These are phyloP conservation scores for Eremochloa ophiuroides DNA, from an alignment of 176 grass and related monocot genomes.

Conservation along the genomic window DNA sequence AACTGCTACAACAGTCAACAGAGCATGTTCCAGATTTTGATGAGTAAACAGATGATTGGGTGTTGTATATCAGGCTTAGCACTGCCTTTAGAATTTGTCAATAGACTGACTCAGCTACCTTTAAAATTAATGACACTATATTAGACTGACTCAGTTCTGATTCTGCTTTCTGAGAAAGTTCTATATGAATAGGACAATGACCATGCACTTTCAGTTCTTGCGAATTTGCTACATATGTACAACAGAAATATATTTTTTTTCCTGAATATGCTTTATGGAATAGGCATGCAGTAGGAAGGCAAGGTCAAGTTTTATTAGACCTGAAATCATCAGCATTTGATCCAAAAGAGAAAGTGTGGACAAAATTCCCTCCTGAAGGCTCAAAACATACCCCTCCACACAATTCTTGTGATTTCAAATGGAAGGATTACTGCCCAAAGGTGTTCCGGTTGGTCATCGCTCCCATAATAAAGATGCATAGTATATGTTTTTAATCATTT, in stretches of 20 bases:
- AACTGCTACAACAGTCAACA: neutral
- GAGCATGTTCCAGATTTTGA: neutral
- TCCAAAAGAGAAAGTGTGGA: constrained; percentile 92
- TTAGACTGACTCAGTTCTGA: neutral
- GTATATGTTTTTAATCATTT: constrained; percentile 18
- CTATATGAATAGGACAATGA: neutral
- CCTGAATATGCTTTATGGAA: constrained; percentile 27
- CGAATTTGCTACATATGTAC: neutral
- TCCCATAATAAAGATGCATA: constrained; percentile 22
- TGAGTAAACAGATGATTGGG: neutral
- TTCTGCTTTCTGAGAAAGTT: constrained; percentile 12
- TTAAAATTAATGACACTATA: constrained; percentile 3
- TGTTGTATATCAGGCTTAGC: neutral
- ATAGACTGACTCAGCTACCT: too few species aligned
- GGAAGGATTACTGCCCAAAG: constrained; percentile 98
- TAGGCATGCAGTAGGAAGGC: constrained; percentile 92
- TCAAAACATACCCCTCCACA: constrained; percentile 89
- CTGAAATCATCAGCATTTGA: constrained; percentile 89
- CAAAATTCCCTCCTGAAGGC: constrained; percentile 94
- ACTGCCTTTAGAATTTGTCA: neutral
- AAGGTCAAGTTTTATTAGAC: constrained; percentile 60
- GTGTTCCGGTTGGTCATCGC: constrained; percentile 82
- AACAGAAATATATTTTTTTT: constrained; percentile 13
- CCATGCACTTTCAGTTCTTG: neutral
- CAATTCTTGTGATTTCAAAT: constrained; percentile 87